phyloP scores from a whole-genome alignment of 2,329 filamentous ascomycete genomes.

The Metarhizium sp. region DNA sequence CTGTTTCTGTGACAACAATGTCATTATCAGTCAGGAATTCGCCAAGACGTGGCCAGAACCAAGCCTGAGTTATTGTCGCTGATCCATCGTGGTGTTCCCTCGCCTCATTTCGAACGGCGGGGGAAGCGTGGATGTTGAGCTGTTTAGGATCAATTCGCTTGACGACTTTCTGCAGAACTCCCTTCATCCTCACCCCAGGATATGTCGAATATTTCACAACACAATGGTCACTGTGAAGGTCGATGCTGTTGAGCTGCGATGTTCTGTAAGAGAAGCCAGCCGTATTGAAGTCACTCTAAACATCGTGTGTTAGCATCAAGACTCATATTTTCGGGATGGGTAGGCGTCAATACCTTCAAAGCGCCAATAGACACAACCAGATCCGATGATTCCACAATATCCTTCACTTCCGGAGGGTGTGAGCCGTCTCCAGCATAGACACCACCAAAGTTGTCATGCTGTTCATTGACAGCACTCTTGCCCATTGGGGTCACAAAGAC shows the following conservation, averaged over 20 bases:
- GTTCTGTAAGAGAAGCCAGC: slow-evolving; percentile 75
- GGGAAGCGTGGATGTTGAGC: slow-evolving; percentile 45
- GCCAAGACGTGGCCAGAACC: slow-evolving; percentile 69
- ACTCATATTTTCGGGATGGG: neutral
- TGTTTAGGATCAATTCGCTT: slow-evolving; percentile 46
- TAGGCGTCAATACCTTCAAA: slow-evolving; percentile 33
- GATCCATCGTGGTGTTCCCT: slow-evolving; percentile 28
- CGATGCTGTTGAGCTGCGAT: slow-evolving; percentile 67
- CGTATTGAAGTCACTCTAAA: slow-evolving; percentile 69
- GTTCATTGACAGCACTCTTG: slow-evolving; percentile 75
- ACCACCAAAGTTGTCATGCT: slow-evolving; percentile 65
- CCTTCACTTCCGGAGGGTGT: slow-evolving; percentile 49
- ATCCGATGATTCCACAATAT: slow-evolving; percentile 59
- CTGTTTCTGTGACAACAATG: slow-evolving; percentile 78
- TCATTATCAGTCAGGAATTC: slow-evolving; percentile 64
- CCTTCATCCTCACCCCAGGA: slow-evolving; percentile 66
- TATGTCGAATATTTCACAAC: slow-evolving; percentile 72
- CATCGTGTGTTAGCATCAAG: neutral
- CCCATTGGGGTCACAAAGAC: slow-evolving; percentile 88
- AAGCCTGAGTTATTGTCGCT: slow-evolving; percentile 54
- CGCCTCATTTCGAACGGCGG: slow-evolving; percentile 44
- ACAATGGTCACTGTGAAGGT: slow-evolving; percentile 67
- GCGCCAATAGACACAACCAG: slow-evolving; percentile 62
- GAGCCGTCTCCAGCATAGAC: slow-evolving; percentile 78
- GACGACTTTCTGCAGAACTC: slow-evolving; percentile 64